A percentile compares a stretch with the other conserved stretches of the same genome.
phyloP scores from a whole-genome alignment of 441 rosid species.

The Manihot esculenta region DNA sequence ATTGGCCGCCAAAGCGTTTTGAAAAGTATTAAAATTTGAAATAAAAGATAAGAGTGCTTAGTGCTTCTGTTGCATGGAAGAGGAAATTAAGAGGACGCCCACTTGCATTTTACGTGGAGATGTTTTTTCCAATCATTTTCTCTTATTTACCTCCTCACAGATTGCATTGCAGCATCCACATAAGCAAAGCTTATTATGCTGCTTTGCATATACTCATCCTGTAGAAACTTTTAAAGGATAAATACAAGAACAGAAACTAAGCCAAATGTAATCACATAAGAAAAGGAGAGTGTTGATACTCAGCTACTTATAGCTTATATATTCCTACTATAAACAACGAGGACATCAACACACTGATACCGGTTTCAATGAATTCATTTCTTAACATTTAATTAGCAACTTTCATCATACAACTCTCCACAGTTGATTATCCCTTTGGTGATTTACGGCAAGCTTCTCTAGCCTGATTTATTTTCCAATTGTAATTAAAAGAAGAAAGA shows the following conservation, averaged over 20 bases:
- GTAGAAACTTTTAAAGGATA: constrained; percentile 12
- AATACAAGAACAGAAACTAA: background rate
- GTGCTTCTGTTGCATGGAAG: too few species aligned
- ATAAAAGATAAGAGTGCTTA: background rate
- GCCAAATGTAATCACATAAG: background rate
- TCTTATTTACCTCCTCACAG: too few species aligned
- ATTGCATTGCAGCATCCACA: too few species aligned
- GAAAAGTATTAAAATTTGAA: background rate
- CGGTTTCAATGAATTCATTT: background rate
- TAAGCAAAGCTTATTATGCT: too few species aligned
- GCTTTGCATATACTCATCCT: too few species aligned
- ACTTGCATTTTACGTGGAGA: too few species aligned
- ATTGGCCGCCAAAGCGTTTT: background rate
- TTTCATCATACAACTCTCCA: too few species aligned
- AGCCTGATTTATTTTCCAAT: constrained; percentile 41
- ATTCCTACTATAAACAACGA: background rate
- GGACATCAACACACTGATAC: background rate
- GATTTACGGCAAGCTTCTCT: constrained; percentile 65
- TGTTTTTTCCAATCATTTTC: too few species aligned
- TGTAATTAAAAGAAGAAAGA: background rate
- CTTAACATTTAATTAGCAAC: too few species aligned
- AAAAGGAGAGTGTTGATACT: background rate
- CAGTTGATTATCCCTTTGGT: constrained; percentile 84
- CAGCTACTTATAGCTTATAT: background rate
- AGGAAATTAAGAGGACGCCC: too few species aligned